Percentiles rank a stretch among this genome's conserved stretches.
phyloP scores from a whole-genome alignment of 495 filamentous ascomycete genomes.

The Tetracladium setigerum region DNA sequence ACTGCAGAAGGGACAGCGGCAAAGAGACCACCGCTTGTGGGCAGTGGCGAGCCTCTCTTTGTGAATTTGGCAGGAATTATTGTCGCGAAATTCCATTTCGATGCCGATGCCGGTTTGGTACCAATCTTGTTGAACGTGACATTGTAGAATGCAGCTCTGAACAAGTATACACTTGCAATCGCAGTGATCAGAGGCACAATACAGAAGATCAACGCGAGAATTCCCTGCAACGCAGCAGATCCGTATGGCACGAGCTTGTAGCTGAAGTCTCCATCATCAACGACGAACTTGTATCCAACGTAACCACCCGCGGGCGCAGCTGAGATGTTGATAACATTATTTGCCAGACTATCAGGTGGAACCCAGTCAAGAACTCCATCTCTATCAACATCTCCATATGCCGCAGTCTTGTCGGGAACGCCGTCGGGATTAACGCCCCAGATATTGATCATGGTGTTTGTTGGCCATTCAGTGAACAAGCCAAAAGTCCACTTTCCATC shows the following conservation, averaged over 20 bases:
- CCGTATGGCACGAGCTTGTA: slow-evolving; percentile 49
- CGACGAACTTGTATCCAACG: slow-evolving; percentile 46
- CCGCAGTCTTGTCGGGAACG: slow-evolving; percentile 51
- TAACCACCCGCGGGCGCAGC: slow-evolving; percentile 41
- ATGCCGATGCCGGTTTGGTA: slow-evolving; percentile 33
- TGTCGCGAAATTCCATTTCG: slow-evolving; percentile 8
- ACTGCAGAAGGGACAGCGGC: too few relatives aligned
- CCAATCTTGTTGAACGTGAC: slow-evolving; percentile 66
- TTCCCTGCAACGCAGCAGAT: slow-evolving; percentile 46
- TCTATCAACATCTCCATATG: slow-evolving; percentile 54
- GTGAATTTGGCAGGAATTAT: too few relatives aligned
- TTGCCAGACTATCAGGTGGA: slow-evolving; percentile 48
- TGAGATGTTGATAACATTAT: slow-evolving; percentile 25
- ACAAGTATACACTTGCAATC: slow-evolving; percentile 44
- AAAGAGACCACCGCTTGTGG: too few relatives aligned
- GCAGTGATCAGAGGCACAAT: slow-evolving; percentile 47
- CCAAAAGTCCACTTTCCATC: slow-evolving; percentile 53
- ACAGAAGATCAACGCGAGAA: slow-evolving; percentile 49
- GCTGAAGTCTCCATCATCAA: slow-evolving; percentile 47
- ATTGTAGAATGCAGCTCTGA: slow-evolving; percentile 59
- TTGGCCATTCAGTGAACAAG: slow-evolving; percentile 60
- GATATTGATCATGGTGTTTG: slow-evolving; percentile 54
- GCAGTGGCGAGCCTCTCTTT: too few relatives aligned
- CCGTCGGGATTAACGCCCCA: slow-evolving; percentile 66
- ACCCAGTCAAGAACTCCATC: slow-evolving; percentile 57